Conservation (phyloP, 805 yeast species). For the Aciculoconidium aculeatum region DNA sequence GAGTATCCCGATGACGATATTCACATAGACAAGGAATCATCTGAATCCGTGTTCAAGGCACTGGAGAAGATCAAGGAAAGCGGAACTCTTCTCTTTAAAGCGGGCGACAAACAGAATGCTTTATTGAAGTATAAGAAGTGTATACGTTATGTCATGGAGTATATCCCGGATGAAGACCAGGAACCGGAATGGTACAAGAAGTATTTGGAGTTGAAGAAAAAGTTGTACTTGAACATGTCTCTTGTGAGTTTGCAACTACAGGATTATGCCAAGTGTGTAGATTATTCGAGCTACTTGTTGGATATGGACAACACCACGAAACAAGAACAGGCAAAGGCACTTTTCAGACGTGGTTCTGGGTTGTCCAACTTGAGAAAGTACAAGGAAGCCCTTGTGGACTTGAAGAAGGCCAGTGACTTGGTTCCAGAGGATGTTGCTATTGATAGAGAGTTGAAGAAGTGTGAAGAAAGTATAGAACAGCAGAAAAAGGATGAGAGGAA, state of each 20-base stretch:
- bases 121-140: conserved; percentile 61
- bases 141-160: conserved; percentile 64
- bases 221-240: conserved; percentile 55
- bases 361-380: conserved; percentile 39
- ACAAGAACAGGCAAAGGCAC: conserved; percentile 52
- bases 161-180: conserved; percentile 61
- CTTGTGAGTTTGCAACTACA: conserved; percentile 46
- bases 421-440: conserved; percentile 49
- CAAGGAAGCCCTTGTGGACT: conserved; percentile 44
- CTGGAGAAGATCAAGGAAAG: conserved; percentile 56
- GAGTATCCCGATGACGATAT: conserved; percentile 73
- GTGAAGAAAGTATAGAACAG: conserved; percentile 27
- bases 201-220: conserved; percentile 47
- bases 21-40: conserved; percentile 52
- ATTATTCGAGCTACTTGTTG: conserved; percentile 50
- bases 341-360: conserved; percentile 49
- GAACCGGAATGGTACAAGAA: conserved; percentile 47
- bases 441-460: conserved; percentile 35
- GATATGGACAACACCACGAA: conserved; percentile 38
- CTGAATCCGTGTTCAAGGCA: conserved; percentile 47
- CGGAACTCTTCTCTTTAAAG: conserved; percentile 56
- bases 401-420: conserved; percentile 36
- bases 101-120: conserved; percentile 46
- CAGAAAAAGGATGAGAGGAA: conserved; percentile 46
- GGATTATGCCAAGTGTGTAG: conserved; percentile 44